Conservation (phyloP, 2,329 filamentous ascomycete genomes). For the Rosellinia necatrix region DNA sequence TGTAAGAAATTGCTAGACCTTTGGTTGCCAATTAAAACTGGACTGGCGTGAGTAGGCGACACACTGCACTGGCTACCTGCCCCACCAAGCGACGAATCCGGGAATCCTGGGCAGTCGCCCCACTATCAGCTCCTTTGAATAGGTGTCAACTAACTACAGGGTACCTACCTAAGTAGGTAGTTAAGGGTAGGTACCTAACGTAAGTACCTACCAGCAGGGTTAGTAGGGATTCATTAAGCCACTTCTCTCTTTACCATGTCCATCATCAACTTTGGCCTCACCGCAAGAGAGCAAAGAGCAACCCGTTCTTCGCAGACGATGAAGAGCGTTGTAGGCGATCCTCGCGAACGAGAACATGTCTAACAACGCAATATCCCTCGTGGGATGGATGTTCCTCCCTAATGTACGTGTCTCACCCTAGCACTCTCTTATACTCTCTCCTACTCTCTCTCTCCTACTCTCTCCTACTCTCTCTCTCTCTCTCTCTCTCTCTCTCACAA, state of each 20-base stretch:
- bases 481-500: not conserved
- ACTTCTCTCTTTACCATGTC: too few relatives aligned
- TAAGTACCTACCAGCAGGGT: not conserved
- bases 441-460: not conserved
- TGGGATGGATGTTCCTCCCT: slow-evolving; percentile 63
- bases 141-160: too few relatives aligned
- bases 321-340: not conserved
- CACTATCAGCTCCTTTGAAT: too few relatives aligned
- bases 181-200: not conserved
- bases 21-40: slow-evolving; percentile 4
- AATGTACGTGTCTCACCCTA: slow-evolving; percentile 46
- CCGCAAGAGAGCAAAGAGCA: slow-evolving; percentile 1
- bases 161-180: not conserved
- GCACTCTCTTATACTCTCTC: too few relatives aligned
- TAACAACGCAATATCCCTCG: slow-evolving; percentile 50
- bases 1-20: not conserved
- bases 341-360: slow-evolving; percentile 48
- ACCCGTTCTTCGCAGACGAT: not conserved
- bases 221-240: slow-evolving; percentile 1
- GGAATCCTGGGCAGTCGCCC: too few relatives aligned
- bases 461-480: not conserved
- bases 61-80: too few relatives aligned
- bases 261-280: not conserved
- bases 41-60: not conserved
- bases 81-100: too few relatives aligned